Percentiles rank a stretch among this genome's conserved stretches.
phyloP scores from a whole-genome alignment of 108 stramenopile species.

The Cylindrotheca fusiformis region DNA sequence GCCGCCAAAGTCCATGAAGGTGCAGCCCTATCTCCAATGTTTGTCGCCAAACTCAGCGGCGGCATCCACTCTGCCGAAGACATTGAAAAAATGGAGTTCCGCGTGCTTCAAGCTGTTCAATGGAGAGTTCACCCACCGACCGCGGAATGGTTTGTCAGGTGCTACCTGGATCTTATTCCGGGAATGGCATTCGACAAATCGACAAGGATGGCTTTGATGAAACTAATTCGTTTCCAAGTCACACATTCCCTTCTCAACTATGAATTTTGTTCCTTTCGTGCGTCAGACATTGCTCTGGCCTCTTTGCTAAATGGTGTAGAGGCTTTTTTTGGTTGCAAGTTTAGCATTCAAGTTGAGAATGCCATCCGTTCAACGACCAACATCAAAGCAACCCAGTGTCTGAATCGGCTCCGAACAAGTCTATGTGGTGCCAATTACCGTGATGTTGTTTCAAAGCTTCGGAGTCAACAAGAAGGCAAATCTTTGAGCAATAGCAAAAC shows the following conservation, averaged over 20 bases:
- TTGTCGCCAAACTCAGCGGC: conserved; percentile 58
- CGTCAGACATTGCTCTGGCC: conserved; percentile 39
- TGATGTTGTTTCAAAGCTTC: no score
- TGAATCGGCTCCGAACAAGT: no score
- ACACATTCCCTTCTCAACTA: conserved; percentile 37
- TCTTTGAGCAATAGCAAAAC: no score
- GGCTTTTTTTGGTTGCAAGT: not conserved
- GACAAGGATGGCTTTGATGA: conserved; percentile 12
- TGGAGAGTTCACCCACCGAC: conserved; percentile 54
- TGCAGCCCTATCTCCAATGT: conserved; percentile 43
- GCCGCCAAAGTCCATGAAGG: conserved; percentile 70
- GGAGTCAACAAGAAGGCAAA: no score
- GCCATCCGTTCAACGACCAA: no score
- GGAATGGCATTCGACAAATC: conserved; percentile 4
- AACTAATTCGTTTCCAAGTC: conserved; percentile 34
- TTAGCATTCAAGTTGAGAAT: no score
- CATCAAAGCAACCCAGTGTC: no score
- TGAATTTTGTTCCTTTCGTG: conserved; percentile 14
- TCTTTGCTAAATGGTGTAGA: conserved; percentile 44
- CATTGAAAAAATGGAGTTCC: conserved; percentile 51
- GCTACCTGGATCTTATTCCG: conserved; percentile 9
- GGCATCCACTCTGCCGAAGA: conserved; percentile 45
- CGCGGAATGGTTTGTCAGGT: conserved; percentile 15
- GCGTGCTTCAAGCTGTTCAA: conserved; percentile 30
- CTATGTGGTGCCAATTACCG: no score